Percentiles rank a stretch among this genome's conserved stretches.
Evolutionary conservation across 192 early-diverging fungal species (phyloP).

Genomic region (Backusella tarrabulga): DNA sequence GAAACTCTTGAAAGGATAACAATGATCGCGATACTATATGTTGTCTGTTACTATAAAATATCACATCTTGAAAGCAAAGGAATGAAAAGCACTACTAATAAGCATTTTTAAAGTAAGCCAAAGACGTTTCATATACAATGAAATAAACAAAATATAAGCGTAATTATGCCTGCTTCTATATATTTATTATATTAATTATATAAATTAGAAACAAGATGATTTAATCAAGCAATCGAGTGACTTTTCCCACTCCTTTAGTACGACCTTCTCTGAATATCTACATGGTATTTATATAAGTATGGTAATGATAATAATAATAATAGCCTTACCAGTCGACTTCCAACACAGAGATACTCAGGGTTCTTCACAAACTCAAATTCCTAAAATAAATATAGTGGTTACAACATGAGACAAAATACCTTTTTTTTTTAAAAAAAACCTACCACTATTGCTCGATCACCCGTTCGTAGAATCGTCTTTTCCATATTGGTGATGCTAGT

Average conservation of each 20-base stretch:
- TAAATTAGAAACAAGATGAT: background rate
- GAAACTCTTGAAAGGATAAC: too few species aligned
- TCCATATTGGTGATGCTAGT: constrained; percentile 56
- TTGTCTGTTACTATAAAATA: too few species aligned
- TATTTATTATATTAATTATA: background rate
- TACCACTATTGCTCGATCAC: constrained; percentile 79
- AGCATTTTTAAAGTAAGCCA: too few species aligned
- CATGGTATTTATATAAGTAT: background rate
- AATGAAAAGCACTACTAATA: too few species aligned
- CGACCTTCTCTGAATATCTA: constrained; percentile 77
- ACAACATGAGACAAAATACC: background rate
- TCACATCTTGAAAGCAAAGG: too few species aligned
- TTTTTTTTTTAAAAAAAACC: background rate
- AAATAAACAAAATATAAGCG: background rate
- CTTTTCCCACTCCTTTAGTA: constrained; percentile 91
- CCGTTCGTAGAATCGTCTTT: constrained; percentile 74
- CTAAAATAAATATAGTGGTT: constrained; percentile 3
- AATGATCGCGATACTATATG: too few species aligned
- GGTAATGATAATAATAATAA: constrained; percentile 19
- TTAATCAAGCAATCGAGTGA: constrained; percentile 50
- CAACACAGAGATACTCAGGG: constrained; percentile 64
- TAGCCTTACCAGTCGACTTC: constrained; percentile 53
- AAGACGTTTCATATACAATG: too few species aligned
- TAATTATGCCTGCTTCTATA: background rate
- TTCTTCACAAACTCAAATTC: constrained; percentile 75